Conservation (phyloP, 768 basidiomycete species). For the Rhodosporidiobolus sp. region DNA sequence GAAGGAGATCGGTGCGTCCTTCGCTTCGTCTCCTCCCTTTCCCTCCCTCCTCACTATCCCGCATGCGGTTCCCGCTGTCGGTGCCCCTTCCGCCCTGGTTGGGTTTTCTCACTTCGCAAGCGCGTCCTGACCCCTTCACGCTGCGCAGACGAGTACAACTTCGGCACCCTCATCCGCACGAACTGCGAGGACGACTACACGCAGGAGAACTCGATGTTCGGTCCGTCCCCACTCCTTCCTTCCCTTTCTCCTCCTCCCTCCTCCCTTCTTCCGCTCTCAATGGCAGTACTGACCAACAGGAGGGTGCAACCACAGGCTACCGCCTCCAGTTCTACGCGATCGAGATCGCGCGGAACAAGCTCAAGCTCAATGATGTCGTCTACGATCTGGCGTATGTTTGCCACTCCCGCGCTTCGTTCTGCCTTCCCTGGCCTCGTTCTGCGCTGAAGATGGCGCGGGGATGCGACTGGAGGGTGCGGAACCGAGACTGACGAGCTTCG, state of each 20-base stretch:
- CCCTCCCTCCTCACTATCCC: background rate
- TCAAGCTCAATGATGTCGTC: conserved; percentile 82
- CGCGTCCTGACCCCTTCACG: too few species aligned
- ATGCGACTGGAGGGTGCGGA: too few species aligned
- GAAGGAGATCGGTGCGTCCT: conserved; percentile 39
- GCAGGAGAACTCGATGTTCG: conserved; percentile 91
- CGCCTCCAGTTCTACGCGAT: conserved; percentile 78
- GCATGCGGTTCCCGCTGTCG: too few species aligned
- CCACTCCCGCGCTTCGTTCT: too few species aligned
- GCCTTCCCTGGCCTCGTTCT: too few species aligned
- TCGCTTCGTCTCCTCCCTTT: background rate
- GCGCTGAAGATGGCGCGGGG: too few species aligned
- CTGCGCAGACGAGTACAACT: conserved; percentile 84
- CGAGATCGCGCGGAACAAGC: conserved; percentile 89
- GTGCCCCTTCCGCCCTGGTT: too few species aligned
- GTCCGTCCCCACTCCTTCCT: conserved; percentile 57
- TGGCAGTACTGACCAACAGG: background rate
- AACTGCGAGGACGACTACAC: conserved; percentile 76
- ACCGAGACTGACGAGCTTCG: too few species aligned
- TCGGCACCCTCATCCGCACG: conserved; percentile 86
- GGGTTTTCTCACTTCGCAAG: too few species aligned
- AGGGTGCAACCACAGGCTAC: conserved; percentile 32
- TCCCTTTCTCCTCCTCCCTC: background rate
- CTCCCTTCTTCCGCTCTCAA: background rate
- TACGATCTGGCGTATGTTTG: conserved; percentile 56